Percentiles rank a stretch among this genome's conserved stretches.
Conservation (phyloP, 371 early-diverging fungal genomes). For the Amoeboaphelidium protococcarum region DNA sequence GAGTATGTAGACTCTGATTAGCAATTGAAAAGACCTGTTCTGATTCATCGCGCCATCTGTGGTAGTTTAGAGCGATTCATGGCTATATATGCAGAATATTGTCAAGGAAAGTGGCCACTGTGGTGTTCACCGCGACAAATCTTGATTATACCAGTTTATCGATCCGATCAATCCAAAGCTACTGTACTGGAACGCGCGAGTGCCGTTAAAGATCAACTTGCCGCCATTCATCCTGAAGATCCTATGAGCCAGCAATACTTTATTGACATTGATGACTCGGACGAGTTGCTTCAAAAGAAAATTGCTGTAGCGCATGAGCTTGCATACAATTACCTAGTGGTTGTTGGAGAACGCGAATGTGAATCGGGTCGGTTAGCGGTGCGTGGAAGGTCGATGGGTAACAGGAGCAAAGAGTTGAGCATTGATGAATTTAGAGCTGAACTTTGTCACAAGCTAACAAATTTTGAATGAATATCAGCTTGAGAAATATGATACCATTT, state of each 20-base stretch:
- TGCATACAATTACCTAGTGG: slow-evolving; percentile 24
- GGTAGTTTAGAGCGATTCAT: slow-evolving; percentile 85
- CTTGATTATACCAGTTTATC: slow-evolving; percentile 21
- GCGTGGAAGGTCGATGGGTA: too few species aligned
- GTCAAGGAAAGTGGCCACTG: slow-evolving; percentile 52
- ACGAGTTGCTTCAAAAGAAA: slow-evolving; percentile 20
- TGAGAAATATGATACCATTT: too few species aligned
- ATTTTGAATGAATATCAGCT: too few species aligned
- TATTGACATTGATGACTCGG: slow-evolving; percentile 18
- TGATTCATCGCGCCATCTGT: slow-evolving; percentile 82
- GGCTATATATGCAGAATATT: slow-evolving; percentile 77
- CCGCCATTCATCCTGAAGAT: slow-evolving; percentile 15
- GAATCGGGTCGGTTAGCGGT: slow-evolving; percentile 11
- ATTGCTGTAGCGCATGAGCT: slow-evolving; percentile 37
- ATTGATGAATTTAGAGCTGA: too few species aligned
- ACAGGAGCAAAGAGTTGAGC: too few species aligned
- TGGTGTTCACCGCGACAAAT: slow-evolving; percentile 36
- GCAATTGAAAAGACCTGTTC: slow-evolving; percentile 43
- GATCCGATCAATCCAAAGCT: too few species aligned
- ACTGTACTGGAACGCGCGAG: slow-evolving; percentile 9
- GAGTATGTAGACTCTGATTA: slow-evolving; percentile 26
- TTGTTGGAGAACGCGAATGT: slow-evolving; percentile 25
- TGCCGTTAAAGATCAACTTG: slow-evolving; percentile 12
- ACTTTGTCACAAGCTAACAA: too few species aligned
- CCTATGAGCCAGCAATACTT: slow-evolving; percentile 15